Percentiles rank a stretch among this genome's conserved stretches.
These are phyloP conservation scores for Geranium brycei DNA, from an alignment of 345 rosid species.

Conservation along the genomic window DNA sequence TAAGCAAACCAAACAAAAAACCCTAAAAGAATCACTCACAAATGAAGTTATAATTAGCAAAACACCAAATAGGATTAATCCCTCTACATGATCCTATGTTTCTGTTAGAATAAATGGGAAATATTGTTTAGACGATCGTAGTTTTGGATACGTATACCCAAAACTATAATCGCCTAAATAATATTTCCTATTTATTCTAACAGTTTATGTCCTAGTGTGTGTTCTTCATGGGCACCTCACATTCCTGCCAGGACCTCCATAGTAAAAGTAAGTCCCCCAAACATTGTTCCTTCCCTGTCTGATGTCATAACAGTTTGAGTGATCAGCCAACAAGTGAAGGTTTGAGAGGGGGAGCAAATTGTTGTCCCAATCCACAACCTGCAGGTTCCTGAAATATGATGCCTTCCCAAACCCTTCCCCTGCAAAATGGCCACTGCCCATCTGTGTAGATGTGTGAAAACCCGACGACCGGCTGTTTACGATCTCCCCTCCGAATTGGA, in stretches of 20 bases:
- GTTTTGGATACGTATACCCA: no score
- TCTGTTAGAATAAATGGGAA: no score
- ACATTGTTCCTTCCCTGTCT: conserved; percentile 66
- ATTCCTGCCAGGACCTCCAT: conserved; percentile 96
- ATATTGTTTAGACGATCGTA: no score
- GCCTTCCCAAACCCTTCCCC: conserved; percentile 80
- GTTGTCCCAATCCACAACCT: conserved; percentile 91
- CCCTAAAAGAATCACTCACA: no score
- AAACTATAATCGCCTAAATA: no score
- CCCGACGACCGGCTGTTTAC: conserved; percentile 71
- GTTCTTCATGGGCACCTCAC: conserved; percentile 51
- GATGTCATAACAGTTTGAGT: conserved; percentile 78
- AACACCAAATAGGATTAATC: no score
- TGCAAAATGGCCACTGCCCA: conserved; percentile 96
- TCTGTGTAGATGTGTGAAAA: conserved; percentile 76
- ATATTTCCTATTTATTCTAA: no score
- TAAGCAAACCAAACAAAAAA: no score
- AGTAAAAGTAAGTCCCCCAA: conserved; percentile 96
- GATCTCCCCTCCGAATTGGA: conserved; percentile 89
- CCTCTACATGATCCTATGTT: no score
- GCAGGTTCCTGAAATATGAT: conserved; percentile 75
- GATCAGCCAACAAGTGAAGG: conserved; percentile 68
- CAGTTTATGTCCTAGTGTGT: no score
- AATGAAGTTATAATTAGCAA: no score
- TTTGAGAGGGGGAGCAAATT: conserved; percentile 61